Conservation (phyloP, 352 stramenopile genomes). For the Phytophthora pistaciae region DNA sequence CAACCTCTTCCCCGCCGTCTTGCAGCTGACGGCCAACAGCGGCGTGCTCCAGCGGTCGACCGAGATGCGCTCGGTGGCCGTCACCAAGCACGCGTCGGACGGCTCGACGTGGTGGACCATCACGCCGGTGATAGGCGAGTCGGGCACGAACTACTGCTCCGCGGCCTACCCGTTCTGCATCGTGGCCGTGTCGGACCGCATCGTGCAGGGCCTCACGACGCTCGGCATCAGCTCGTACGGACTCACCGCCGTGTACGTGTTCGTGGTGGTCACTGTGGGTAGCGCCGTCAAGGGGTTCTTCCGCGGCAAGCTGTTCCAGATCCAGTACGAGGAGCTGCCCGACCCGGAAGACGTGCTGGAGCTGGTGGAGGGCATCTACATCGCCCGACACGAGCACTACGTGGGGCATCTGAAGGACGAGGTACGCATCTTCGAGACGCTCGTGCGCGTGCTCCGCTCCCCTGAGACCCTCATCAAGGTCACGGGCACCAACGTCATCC, state of each 20-base stretch:
- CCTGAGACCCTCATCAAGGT: slow-evolving; percentile 88
- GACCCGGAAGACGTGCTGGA: slow-evolving; percentile 87
- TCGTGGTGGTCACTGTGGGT: slow-evolving; percentile 90
- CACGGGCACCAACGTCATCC: slow-evolving; percentile 86
- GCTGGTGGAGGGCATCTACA: slow-evolving; percentile 91
- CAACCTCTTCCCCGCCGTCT: slow-evolving; percentile 60
- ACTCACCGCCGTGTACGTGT: slow-evolving; percentile 88
- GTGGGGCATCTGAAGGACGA: slow-evolving; percentile 90
- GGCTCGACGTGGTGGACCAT: slow-evolving; percentile 79
- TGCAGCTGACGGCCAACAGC: slow-evolving; percentile 79
- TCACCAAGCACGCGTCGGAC: slow-evolving; percentile 67
- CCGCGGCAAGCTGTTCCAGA: slow-evolving; percentile 79
- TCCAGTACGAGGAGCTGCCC: slow-evolving; percentile 86
- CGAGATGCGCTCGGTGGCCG: slow-evolving; percentile 56
- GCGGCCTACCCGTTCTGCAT: slow-evolving; percentile 72
- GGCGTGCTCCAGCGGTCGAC: slow-evolving; percentile 68
- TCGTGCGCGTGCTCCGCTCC: slow-evolving; percentile 85
- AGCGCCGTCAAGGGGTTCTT: slow-evolving; percentile 86
- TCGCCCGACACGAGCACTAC: slow-evolving; percentile 83
- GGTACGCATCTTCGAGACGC: slow-evolving; percentile 89
- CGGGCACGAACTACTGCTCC: slow-evolving; percentile 55
- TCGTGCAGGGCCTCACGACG: slow-evolving; percentile 82
- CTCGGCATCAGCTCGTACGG: slow-evolving; percentile 88
- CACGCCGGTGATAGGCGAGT: slow-evolving; percentile 43
- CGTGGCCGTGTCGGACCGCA: slow-evolving; percentile 88